Percentiles rank a stretch among this genome's conserved stretches.
These are phyloP conservation scores for Botrytis aclada DNA, from an alignment of 2,329 filamentous ascomycete genomes.

Conservation along the genomic window DNA sequence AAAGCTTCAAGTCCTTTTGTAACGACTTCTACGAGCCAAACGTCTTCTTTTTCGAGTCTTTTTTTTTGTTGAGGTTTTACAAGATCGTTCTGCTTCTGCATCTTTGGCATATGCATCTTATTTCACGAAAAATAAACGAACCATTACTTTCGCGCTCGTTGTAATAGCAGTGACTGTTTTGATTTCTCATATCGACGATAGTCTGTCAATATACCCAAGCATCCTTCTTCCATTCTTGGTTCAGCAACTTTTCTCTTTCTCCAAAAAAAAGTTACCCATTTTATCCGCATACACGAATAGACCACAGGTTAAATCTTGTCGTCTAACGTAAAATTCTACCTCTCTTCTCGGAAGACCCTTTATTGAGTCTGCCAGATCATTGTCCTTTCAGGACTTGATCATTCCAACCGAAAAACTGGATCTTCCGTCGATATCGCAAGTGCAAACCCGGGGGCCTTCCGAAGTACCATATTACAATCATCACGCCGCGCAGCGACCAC, in stretches of 20 bases:
- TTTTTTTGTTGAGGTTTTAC: conserved; percentile 34
- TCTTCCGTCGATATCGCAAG: conserved; percentile 81
- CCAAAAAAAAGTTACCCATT: background rate
- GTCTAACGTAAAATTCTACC: conserved; percentile 10
- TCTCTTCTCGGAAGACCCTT: conserved; percentile 25
- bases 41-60: conserved; percentile 38
- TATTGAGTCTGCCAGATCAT: conserved; percentile 30
- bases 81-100: conserved; percentile 28
- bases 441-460: conserved; percentile 73
- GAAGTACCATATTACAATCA: conserved; percentile 69
- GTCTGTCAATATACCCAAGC: conserved; percentile 23
- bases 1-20: conserved; percentile 35
- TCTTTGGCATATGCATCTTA: conserved; percentile 31
- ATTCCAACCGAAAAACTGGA: conserved; percentile 82
- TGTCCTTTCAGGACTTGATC: conserved; percentile 36
- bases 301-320: conserved; percentile 19
- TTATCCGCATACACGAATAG: conserved; percentile 1
- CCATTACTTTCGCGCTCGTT: conserved; percentile 27
- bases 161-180: conserved; percentile 27
- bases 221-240: conserved; percentile 18
- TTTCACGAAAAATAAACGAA: conserved; percentile 35
- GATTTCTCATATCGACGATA: conserved; percentile 16
- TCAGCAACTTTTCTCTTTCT: conserved; percentile 9
- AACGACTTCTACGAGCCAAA: conserved; percentile 46
- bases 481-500: conserved; percentile 59